These are phyloP conservation scores for Tetracentron sinense DNA, from an alignment of 164 flowering plant genomes.

Conservation along the genomic window DNA sequence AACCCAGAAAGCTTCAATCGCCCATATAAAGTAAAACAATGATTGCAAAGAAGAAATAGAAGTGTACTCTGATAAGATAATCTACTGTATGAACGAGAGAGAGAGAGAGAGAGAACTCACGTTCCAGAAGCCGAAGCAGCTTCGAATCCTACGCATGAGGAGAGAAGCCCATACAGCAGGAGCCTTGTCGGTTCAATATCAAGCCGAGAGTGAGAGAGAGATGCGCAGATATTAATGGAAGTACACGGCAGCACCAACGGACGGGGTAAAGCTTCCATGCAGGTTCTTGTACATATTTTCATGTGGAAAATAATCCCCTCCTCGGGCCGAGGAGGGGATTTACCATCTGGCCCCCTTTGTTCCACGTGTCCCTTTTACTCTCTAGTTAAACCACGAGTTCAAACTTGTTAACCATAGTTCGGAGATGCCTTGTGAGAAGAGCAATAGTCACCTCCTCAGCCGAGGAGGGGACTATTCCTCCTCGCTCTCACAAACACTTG, in stretches of 20 bases:
- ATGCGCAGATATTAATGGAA: constrained; percentile 30
- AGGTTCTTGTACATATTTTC: constrained; percentile 17
- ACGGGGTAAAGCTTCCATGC: constrained; percentile 37
- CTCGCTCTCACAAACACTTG: no score
- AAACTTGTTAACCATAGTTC: no score
- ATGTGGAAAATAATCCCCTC: no score
- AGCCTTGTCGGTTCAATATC: constrained; percentile 4
- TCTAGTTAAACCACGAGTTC: no score
- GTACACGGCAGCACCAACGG: constrained; percentile 36
- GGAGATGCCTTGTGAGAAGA: no score
- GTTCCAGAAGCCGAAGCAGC: constrained; percentile 16
- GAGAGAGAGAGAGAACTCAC: constrained; percentile 31
- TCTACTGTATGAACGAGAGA: background rate
- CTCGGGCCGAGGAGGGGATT: no score
- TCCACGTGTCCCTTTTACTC: no score
- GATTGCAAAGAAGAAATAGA: background rate
- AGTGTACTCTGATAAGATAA: background rate
- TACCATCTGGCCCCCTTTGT: no score
- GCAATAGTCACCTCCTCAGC: no score
- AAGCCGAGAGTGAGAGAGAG: constrained; percentile 8
- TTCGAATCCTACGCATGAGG: constrained; percentile 6
- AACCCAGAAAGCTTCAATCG: no score
- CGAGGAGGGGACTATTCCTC: no score
- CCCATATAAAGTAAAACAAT: background rate
- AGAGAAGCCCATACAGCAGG: constrained; percentile 15